Base-by-base conservation (phyloP, 352 stramenopile genomes). In the Stephanocyclus meneghinianus region DNA sequence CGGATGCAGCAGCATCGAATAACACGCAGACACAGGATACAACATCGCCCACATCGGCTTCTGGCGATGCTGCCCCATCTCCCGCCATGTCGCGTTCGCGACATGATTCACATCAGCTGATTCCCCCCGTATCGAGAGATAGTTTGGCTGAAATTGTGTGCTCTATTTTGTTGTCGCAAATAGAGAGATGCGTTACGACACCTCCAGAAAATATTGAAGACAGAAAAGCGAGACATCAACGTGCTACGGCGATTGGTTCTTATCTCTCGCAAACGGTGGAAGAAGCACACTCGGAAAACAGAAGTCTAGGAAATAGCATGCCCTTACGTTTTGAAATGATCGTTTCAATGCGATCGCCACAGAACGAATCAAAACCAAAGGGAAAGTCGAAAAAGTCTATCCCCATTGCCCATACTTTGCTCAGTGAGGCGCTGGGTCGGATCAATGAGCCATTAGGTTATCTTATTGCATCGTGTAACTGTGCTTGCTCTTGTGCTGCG, bases 361-460 rank as follows among this genome's bases (percentile, higher is more conserved):
- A 26, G 26, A 32, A 32, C 30, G 48, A 55, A n/a, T 5, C 57
- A 15, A 42, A 60, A 48, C 40, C 47, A 2, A 29, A 78, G 65
- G 60, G 73, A 62, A 74, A 81, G 60, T 63, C 64, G 0, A 78
- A 78, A 60, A 67, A 71, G 50, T 50, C 57, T 26, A 35, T 44
- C 8, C 32, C 66, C 9, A 64, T 80, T n/a, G 77, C 62, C 11
- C 71, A 77, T 42, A 51, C 67, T 40, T 55, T 84, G n/a, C 53
- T 84, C 18, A 67, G 63, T n/a, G 66, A 84, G 16, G 77, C 77
- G 47, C 47, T 77, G 42, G 21, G 55, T 60, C 60, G 77, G 44
- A 84, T 81, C 21, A 63, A 74, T 42, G 77, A 84, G 61, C 77
- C 77, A 18, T 42, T 84, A n/a, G 32, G 62, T 60, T 75, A 68